Evolutionary conservation across 1,284 basidiomycete species (phyloP).

Genomic region (Takashimella koratensis): DNA sequence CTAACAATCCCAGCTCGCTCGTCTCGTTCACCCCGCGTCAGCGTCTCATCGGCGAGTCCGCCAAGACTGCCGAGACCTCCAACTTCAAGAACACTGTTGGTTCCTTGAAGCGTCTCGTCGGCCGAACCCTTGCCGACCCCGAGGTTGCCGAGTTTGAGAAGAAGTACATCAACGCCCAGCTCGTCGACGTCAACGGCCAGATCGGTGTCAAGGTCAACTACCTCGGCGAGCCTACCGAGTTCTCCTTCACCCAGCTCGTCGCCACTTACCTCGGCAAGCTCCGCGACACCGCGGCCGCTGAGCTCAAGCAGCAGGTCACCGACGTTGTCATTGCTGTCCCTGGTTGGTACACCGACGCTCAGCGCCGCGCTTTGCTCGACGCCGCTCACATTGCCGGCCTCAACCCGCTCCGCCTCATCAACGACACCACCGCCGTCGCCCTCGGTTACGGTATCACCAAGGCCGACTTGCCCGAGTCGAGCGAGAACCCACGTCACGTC

Average conservation of each 20-base stretch:
- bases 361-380: conserved; percentile 80
- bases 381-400: conserved; percentile 82
- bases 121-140: conserved; percentile 68
- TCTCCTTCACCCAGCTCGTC: conserved; percentile 81
- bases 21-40: conserved; percentile 87
- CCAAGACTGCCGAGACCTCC: conserved; percentile 95
- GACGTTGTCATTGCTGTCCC: conserved; percentile 92
- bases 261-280: conserved; percentile 84
- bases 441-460: conserved; percentile 97
- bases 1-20: conserved; percentile 62
- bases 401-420: conserved; percentile 86
- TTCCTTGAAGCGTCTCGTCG: conserved; percentile 80
- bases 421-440: conserved; percentile 87
- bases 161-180: conserved; percentile 78
- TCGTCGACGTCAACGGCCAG: conserved; percentile 75
- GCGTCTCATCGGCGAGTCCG: conserved; percentile 82
- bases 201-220: conserved; percentile 84
- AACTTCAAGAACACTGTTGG: conserved; percentile 96
- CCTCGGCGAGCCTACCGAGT: conserved; percentile 69
- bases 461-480: conserved; percentile 74
- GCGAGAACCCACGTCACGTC: conserved; percentile 76
- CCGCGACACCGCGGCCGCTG: conserved; percentile 73
- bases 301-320: conserved; percentile 77
- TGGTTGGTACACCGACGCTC: conserved; percentile 89
- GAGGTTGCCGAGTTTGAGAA: conserved; percentile 78